A percentile compares a stretch with the other conserved stretches of the same genome.
Evolutionary conservation across 2,329 filamentous ascomycete genomes (phyloP).

Genomic region (Fusarium irregulare): DNA sequence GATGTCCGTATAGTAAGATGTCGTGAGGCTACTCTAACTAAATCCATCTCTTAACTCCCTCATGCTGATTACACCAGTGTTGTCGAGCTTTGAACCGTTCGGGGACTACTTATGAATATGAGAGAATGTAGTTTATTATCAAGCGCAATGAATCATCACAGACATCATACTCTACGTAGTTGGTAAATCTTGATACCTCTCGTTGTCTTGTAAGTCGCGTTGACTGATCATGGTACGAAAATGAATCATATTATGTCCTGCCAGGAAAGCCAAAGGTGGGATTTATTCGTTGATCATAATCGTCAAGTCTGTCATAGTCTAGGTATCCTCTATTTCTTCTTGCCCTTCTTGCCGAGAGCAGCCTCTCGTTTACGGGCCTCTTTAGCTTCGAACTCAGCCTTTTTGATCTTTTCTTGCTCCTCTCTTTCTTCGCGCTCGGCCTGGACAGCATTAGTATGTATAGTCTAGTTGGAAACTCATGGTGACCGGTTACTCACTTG

Average conservation of each 20-base stretch:
- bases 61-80: not conserved
- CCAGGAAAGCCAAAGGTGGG: not conserved
- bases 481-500: conserved; percentile 63
- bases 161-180: too few relatives aligned
- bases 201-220: not conserved
- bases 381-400: conserved; percentile 63
- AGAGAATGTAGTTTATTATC: not conserved
- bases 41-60: not conserved
- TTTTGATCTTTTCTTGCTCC: conserved; percentile 61
- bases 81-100: not conserved
- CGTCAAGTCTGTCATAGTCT: not conserved
- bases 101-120: not conserved
- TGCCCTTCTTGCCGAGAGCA: conserved; percentile 61
- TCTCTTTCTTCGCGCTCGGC: conserved; percentile 70
- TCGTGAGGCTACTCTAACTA: not conserved
- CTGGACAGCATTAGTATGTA: conserved; percentile 51
- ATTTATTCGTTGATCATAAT: conserved; percentile 9
- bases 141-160: not conserved
- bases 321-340: conserved; percentile 56
- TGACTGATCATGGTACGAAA: not conserved
- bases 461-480: too few relatives aligned
- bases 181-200: not conserved
- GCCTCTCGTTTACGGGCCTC: conserved; percentile 66
- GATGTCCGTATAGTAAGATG: not conserved
- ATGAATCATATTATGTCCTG: not conserved